These are phyloP conservation scores for Pisolithus microcarpus DNA, from an alignment of 768 basidiomycete genomes.

Conservation along the genomic window DNA sequence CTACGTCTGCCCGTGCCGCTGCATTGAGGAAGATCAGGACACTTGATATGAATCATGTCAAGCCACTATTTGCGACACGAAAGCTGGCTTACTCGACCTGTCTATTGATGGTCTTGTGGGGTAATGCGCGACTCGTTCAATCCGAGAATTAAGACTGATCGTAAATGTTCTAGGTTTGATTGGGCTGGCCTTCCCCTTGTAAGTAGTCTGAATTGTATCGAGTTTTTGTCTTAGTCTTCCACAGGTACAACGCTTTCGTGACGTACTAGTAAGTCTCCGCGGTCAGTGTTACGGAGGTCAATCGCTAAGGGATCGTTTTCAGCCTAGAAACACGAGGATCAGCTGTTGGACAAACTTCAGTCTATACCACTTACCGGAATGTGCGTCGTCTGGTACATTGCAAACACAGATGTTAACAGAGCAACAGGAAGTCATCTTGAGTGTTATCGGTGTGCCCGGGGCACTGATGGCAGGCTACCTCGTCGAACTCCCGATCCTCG, in stretches of 20 bases:
- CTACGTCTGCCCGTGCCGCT: slow-evolving; percentile 32
- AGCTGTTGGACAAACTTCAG: slow-evolving; percentile 59
- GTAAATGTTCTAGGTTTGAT: slow-evolving; percentile 47
- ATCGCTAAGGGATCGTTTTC: slow-evolving; percentile 1
- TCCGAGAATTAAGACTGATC: background rate
- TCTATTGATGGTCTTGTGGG: slow-evolving; percentile 48
- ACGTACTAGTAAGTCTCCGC: slow-evolving; percentile 38
- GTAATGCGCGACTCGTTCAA: slow-evolving; percentile 16
- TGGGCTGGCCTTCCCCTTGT: slow-evolving; percentile 70
- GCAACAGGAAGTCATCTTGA: slow-evolving; percentile 46
- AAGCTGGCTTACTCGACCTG: slow-evolving; percentile 46
- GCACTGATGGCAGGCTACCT: slow-evolving; percentile 48
- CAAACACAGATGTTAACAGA: slow-evolving; percentile 5
- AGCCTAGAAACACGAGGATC: slow-evolving; percentile 63
- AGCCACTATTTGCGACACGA: slow-evolving; percentile 42
- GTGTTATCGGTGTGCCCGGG: slow-evolving; percentile 51
- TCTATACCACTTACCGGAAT: slow-evolving; percentile 70
- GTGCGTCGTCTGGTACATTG: slow-evolving; percentile 23
- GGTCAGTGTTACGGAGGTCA: background rate
- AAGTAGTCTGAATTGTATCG: slow-evolving; percentile 10
- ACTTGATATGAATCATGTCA: slow-evolving; percentile 38
- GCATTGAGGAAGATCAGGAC: slow-evolving; percentile 32
- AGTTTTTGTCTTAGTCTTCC: background rate
- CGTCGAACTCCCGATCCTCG: slow-evolving; percentile 44
- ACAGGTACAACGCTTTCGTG: slow-evolving; percentile 45